A percentile compares a stretch with the other conserved stretches of the same genome.
Evolutionary conservation across 495 filamentous ascomycete genomes (phyloP).

Genomic region (Talaromyces adpressus): DNA sequence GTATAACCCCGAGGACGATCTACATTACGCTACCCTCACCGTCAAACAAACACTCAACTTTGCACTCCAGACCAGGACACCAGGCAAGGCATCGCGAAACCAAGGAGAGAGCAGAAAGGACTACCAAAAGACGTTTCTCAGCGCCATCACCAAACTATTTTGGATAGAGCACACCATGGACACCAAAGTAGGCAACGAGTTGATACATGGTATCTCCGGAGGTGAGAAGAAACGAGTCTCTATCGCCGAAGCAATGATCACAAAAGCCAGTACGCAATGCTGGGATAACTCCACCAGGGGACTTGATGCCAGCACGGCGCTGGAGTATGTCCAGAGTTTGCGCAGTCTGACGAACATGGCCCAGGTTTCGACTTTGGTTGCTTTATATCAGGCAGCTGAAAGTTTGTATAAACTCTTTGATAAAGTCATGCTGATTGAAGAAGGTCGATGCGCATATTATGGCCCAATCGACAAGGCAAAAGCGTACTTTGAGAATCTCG

Average conservation of each 20-base stretch:
- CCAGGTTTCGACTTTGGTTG: slow-evolving; percentile 52
- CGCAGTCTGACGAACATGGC: slow-evolving; percentile 57
- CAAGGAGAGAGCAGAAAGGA: slow-evolving; percentile 51
- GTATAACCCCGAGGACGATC: slow-evolving; percentile 67
- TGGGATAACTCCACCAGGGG: slow-evolving; percentile 67
- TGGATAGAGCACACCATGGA: slow-evolving; percentile 65
- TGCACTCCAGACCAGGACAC: slow-evolving; percentile 62
- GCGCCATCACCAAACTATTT: slow-evolving; percentile 69
- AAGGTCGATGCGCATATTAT: slow-evolving; percentile 59
- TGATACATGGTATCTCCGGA: slow-evolving; percentile 61
- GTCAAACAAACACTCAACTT: slow-evolving; percentile 66
- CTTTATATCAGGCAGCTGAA: slow-evolving; percentile 68
- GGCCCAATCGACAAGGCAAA: slow-evolving; percentile 51
- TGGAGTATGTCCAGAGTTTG: slow-evolving; percentile 59
- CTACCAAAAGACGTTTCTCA: slow-evolving; percentile 60
- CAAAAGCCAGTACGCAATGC: slow-evolving; percentile 54
- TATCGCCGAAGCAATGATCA: slow-evolving; percentile 63
- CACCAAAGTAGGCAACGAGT: slow-evolving; percentile 62
- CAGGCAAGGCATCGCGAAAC: slow-evolving; percentile 52
- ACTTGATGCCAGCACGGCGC: slow-evolving; percentile 61
- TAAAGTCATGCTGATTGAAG: slow-evolving; percentile 62
- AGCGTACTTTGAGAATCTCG: slow-evolving; percentile 56
- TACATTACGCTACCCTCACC: slow-evolving; percentile 67
- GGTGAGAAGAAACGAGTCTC: slow-evolving; percentile 70
- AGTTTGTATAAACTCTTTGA: slow-evolving; percentile 63